Percentiles rank a stretch among this genome's conserved stretches.
Evolutionary conservation across 2,329 filamentous ascomycete genomes (phyloP).

Genomic region (Aureobasidium sp.): DNA sequence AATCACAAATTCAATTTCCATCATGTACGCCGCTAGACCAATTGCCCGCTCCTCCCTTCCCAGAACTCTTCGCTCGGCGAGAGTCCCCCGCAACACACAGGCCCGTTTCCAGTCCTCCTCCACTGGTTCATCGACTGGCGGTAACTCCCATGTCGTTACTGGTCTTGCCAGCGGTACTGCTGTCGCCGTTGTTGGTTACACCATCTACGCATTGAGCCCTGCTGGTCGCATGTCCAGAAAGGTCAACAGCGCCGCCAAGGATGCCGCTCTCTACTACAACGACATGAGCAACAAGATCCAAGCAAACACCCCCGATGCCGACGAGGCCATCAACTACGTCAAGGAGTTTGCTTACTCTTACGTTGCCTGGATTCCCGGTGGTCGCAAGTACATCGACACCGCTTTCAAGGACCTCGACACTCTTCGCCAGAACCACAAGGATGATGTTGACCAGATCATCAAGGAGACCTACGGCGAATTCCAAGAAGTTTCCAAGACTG

Average conservation of each 20-base stretch:
- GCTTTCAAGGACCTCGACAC: constrained; percentile 64
- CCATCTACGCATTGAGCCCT: constrained; percentile 48
- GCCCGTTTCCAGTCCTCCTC: constrained; percentile 26
- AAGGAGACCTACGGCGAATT: constrained; percentile 60
- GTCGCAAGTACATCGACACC: constrained; percentile 57
- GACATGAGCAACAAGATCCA: constrained; percentile 47
- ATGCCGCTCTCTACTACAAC: constrained; percentile 54
- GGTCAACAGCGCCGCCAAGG: constrained; percentile 36
- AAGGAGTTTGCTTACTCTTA: constrained; percentile 60
- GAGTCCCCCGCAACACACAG: constrained; percentile 2
- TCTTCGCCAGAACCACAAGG: constrained; percentile 56
- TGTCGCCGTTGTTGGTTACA: constrained; percentile 41
- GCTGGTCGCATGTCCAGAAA: constrained; percentile 14
- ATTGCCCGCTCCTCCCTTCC: constrained; percentile 11
- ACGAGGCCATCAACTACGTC: constrained; percentile 58
- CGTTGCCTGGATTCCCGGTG: constrained; percentile 63
- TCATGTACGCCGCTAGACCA: constrained; percentile 14
- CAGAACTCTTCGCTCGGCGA: constrained; percentile 12
- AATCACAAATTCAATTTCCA: neutral
- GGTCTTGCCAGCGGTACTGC: constrained; percentile 43
- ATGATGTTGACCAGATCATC: constrained; percentile 63
- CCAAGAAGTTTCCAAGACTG: constrained; percentile 52
- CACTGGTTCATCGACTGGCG: constrained; percentile 20
- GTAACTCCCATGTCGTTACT: constrained; percentile 36
- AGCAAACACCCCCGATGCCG: constrained; percentile 52